Percentiles rank a stretch among this genome's conserved stretches.
Conservation (phyloP, 1,284 basidiomycete species). For the Moniliella sp. region DNA sequence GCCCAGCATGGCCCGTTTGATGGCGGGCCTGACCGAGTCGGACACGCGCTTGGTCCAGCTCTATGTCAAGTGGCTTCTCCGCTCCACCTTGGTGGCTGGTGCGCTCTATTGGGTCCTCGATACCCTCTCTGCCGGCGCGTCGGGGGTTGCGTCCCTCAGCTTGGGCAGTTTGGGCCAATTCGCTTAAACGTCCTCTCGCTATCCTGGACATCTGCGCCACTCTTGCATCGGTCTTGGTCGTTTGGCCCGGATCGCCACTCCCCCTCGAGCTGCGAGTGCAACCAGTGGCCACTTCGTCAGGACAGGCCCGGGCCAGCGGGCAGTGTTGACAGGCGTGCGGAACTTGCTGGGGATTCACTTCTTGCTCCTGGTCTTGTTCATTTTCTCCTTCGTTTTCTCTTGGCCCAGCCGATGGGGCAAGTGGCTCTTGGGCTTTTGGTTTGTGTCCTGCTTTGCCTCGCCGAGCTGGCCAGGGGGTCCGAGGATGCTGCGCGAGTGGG, state of each 20-base stretch:
- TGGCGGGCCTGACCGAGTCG: background rate
- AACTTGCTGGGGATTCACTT: constrained; percentile 75
- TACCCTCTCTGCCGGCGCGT: too few relatives aligned
- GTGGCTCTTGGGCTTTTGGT: constrained; percentile 47
- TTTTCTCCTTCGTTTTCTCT: constrained; percentile 45
- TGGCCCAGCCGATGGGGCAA: constrained; percentile 61
- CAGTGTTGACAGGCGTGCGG: constrained; percentile 62
- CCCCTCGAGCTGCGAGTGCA: constrained; percentile 15
- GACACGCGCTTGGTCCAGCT: background rate
- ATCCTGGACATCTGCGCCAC: background rate
- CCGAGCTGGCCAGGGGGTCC: constrained; percentile 15
- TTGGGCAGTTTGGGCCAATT: too few relatives aligned
- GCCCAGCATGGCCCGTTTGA: background rate
- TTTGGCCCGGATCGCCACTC: background rate
- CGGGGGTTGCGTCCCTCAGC: too few relatives aligned
- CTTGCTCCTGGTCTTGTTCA: constrained; percentile 53
- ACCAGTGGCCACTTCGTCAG: background rate
- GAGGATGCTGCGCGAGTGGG: background rate
- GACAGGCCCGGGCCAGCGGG: constrained; percentile 1
- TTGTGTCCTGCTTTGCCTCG: constrained; percentile 36
- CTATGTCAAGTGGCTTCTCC: background rate
- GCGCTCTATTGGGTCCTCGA: background rate
- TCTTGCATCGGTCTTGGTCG: background rate
- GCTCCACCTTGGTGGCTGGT: background rate
- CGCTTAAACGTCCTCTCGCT: background rate